Evolutionary conservation across 2,329 filamentous ascomycete genomes (phyloP), one percentile per base, ranked within the genome.

Genomic region (Pseudogymnoascus sp.): DNA sequence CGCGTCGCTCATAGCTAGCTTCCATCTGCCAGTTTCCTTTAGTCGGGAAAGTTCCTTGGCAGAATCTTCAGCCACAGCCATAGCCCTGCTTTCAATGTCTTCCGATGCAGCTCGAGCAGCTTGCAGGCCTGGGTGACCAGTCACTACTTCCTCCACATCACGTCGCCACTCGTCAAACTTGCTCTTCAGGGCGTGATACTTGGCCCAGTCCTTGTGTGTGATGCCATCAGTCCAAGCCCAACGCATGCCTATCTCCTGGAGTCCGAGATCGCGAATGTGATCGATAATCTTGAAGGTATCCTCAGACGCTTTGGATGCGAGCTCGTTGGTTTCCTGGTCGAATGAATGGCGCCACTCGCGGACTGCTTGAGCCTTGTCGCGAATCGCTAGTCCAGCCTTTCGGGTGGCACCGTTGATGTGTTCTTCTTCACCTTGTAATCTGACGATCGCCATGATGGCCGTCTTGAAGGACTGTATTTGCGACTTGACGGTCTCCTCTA

Each of bases 171-270:
- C 85, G 57, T 88, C 86, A 59, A 97, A 89, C 11, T 89, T 87
- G 60, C 82, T 84, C 76, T 90, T 95, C 62, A 99, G 79, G 63
- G 89, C 85, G 72, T 97, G 91, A 71, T 96, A 99, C 72, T 93
- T 94, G 63, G 88, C 85, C 94, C 94, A 99, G 73, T 99, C 91
- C 73, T 95, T 92, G 79, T 99, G 97, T 1, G 93, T 96, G 64
- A 99, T 84, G 33, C 91, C 91, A 62, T 97, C 91, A 76, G 91
- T 94, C 87, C 90, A 96, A 11, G 93, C 91, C 92, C 94, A 99
- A 70, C 71, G 66, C 79, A 88, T 87, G 41, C 87, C 87, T 58
- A 90, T 86, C 68, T 90, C 87, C 68, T 89, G 86, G 33, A 90
- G 76, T 8, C 86, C 85, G 28, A 89, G 75, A 64, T 89, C 84